A percentile compares a stretch with the other conserved stretches of the same genome.
These are phyloP conservation scores for Tetrahymena malaccensis DNA, from an alignment of 73 alveolate species.

Conservation along the genomic window DNA sequence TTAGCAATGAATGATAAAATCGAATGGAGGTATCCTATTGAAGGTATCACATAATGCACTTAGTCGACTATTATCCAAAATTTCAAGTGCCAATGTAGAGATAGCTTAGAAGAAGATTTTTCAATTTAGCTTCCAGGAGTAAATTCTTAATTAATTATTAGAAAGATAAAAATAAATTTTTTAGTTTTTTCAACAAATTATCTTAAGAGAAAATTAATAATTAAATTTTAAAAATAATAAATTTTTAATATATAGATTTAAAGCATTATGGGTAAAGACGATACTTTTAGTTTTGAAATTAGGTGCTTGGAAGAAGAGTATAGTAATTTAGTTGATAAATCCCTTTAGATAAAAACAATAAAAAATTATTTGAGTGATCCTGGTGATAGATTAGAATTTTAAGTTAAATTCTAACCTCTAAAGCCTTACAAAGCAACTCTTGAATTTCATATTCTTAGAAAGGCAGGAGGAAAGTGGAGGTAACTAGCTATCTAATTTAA, in stretches of 20 bases:
- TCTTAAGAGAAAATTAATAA: too few species aligned
- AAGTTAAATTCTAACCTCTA: background rate
- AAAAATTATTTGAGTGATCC: background rate
- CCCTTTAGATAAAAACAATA: background rate
- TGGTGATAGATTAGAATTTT: background rate
- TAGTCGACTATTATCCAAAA: background rate
- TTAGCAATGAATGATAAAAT: conserved; percentile 36
- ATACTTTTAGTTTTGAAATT: background rate
- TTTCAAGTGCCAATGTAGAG: background rate
- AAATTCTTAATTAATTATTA: too few species aligned
- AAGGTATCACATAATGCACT: background rate
- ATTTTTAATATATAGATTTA: background rate
- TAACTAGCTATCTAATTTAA: background rate
- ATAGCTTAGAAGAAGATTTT: background rate
- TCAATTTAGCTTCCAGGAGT: background rate
- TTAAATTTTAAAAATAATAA: too few species aligned
- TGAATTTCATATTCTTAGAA: background rate
- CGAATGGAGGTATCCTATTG: background rate
- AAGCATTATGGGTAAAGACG: background rate
- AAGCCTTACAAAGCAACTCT: background rate
- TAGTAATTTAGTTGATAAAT: background rate
- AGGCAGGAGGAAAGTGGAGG: background rate
- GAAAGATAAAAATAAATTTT: too few species aligned
- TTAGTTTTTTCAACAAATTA: too few species aligned
- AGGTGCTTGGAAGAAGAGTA: background rate